These are phyloP conservation scores for Infundibulicybe gibba DNA, from an alignment of 768 basidiomycete species.

Conservation along the genomic window DNA sequence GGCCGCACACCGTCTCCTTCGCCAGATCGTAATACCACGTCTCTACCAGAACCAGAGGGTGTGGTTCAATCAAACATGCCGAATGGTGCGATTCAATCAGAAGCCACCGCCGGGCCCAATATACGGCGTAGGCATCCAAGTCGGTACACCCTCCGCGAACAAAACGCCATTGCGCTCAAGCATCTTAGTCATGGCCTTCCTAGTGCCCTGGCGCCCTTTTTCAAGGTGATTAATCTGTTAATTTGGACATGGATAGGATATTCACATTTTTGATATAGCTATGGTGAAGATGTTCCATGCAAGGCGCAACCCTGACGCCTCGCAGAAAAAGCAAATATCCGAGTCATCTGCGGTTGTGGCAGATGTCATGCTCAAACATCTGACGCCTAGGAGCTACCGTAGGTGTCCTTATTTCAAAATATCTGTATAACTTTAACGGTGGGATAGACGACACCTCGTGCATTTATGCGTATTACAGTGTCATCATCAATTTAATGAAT, in stretches of 20 bases:
- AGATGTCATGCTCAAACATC: slow-evolving; percentile 66
- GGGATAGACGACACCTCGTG: slow-evolving; percentile 25
- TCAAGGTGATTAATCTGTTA: slow-evolving; percentile 51
- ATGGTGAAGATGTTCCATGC: slow-evolving; percentile 86
- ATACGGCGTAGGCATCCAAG: slow-evolving; percentile 1
- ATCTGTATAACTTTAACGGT: not conserved
- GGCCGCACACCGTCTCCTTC: slow-evolving; percentile 38
- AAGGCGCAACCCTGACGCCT: slow-evolving; percentile 68
- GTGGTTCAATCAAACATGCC: slow-evolving; percentile 25
- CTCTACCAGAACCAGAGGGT: slow-evolving; percentile 34
- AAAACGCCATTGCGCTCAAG: slow-evolving; percentile 73
- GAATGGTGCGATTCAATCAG: slow-evolving; percentile 20
- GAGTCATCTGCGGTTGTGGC: slow-evolving; percentile 71
- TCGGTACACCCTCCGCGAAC: slow-evolving; percentile 37
- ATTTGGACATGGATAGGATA: not conserved
- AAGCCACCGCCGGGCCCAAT: not conserved
- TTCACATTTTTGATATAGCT: slow-evolving; percentile 38
- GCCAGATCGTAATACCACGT: slow-evolving; percentile 36
- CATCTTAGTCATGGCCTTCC: slow-evolving; percentile 80
- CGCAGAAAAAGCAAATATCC: slow-evolving; percentile 75
- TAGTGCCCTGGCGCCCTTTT: slow-evolving; percentile 73
- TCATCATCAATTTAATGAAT: slow-evolving; percentile 42
- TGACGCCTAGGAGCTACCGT: slow-evolving; percentile 54
- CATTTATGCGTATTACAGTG: slow-evolving; percentile 41
- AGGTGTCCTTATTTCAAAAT: slow-evolving; percentile 16